These are phyloP conservation scores for Dendrobium chrysotoxum DNA, from an alignment of 106 monocot species.

Conservation along the genomic window DNA sequence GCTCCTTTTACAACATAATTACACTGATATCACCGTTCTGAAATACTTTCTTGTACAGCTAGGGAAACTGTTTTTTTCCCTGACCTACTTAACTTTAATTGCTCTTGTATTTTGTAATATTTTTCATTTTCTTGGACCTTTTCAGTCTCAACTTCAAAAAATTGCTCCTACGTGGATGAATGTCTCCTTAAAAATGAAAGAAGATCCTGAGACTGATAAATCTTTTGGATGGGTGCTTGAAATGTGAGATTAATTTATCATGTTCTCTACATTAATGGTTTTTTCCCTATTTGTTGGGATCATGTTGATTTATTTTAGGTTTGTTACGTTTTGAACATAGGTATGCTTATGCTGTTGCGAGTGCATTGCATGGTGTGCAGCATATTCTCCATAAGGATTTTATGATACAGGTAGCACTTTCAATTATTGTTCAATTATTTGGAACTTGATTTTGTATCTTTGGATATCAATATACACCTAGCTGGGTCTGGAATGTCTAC, in stretches of 20 bases:
- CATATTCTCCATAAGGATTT: constrained; percentile 36
- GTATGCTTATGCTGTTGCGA: constrained; percentile 30
- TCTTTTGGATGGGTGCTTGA: constrained; percentile 98
- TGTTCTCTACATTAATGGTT: background rate
- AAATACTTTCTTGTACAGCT: background rate
- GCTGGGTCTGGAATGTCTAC: background rate
- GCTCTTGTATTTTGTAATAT: background rate
- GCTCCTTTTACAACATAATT: background rate
- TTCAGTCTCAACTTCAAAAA: constrained; percentile 75
- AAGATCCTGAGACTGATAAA: constrained; percentile 85
- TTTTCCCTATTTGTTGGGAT: background rate
- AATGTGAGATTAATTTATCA: constrained; percentile 45
- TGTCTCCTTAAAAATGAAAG: constrained; percentile 85
- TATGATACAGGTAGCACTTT: constrained; percentile 24
- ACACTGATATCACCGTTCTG: background rate
- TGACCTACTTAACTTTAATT: background rate
- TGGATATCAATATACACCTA: background rate
- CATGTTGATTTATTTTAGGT: background rate
- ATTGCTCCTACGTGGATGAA: constrained; percentile 99
- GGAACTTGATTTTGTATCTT: background rate
- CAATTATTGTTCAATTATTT: background rate
- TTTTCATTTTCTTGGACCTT: constrained; percentile 1
- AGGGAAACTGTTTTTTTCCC: background rate
- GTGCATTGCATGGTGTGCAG: constrained; percentile 26
- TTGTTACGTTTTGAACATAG: background rate